Percentiles rank a stretch among this genome's conserved stretches.
Evolutionary conservation across 495 filamentous ascomycete species (phyloP).

Genomic region (Podospora bellae-mahoneyi): DNA sequence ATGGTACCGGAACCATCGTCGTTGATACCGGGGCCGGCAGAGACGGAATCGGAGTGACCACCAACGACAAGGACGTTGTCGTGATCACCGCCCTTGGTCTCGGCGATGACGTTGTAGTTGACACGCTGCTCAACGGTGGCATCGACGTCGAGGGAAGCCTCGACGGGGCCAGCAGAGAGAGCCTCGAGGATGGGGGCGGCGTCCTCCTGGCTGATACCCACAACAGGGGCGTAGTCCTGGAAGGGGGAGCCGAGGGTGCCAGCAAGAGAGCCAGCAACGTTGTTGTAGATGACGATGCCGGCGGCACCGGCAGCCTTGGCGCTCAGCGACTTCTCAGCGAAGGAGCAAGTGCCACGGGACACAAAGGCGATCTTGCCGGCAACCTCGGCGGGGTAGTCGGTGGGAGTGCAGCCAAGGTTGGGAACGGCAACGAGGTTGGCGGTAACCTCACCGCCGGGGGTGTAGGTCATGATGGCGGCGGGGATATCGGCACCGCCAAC

Average conservation of each 20-base stretch:
- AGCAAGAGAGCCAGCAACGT: constrained; percentile 48
- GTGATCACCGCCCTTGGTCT: constrained; percentile 61
- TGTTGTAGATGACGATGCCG: constrained; percentile 65
- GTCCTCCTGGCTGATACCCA: constrained; percentile 51
- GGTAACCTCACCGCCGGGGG: constrained; percentile 44
- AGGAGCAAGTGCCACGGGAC: constrained; percentile 59
- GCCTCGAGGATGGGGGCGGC: constrained; percentile 46
- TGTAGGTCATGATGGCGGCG: constrained; percentile 39
- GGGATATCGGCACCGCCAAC: constrained; percentile 31
- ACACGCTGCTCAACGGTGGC: constrained; percentile 46
- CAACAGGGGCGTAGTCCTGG: constrained; percentile 49
- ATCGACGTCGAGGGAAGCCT: constrained; percentile 28
- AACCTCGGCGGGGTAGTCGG: constrained; percentile 55
- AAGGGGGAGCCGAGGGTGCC: constrained; percentile 55
- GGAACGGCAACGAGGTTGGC: constrained; percentile 45
- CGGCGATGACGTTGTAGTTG: constrained; percentile 66
- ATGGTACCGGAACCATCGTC: constrained; percentile 60
- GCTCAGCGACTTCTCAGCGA: constrained; percentile 56
- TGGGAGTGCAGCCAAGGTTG: constrained; percentile 54
- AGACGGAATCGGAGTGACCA: constrained; percentile 67
- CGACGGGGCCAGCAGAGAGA: constrained; percentile 36
- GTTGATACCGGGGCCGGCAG: constrained; percentile 52
- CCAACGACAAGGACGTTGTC: constrained; percentile 62
- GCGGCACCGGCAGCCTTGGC: constrained; percentile 59
- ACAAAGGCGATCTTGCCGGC: constrained; percentile 60